Evolutionary conservation across 768 basidiomycete species (phyloP).

Genomic region (Panaeolus cyanescens): DNA sequence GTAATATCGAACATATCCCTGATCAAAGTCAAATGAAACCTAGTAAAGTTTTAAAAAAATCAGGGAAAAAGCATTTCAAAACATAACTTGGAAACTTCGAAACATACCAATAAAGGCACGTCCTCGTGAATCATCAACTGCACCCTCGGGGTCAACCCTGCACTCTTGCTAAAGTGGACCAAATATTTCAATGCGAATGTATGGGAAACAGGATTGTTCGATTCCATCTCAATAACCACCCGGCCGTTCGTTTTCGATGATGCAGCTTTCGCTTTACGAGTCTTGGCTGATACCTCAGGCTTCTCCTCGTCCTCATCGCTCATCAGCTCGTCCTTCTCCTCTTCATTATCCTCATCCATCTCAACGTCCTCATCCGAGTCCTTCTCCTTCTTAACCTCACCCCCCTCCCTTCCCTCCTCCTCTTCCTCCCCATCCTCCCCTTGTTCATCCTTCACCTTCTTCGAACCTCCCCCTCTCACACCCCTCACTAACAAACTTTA

Average conservation of each 20-base stretch:
- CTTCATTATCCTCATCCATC: slow-evolving; percentile 44
- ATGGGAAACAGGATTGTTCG: slow-evolving; percentile 86
- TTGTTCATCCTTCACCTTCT: slow-evolving; percentile 35
- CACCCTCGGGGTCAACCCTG: slow-evolving; percentile 54
- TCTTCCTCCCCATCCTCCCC: slow-evolving; percentile 43
- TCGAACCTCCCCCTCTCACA: slow-evolving; percentile 37
- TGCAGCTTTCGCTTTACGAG: slow-evolving; percentile 31
- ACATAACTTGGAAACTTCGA: background rate
- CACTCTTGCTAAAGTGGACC: slow-evolving; percentile 93
- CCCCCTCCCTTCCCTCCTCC: slow-evolving; percentile 39
- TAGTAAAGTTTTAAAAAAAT: slow-evolving; percentile 32
- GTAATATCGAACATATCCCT: slow-evolving; percentile 91
- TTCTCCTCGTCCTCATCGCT: slow-evolving; percentile 55
- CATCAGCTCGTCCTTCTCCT: slow-evolving; percentile 50
- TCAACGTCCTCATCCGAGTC: slow-evolving; percentile 29
- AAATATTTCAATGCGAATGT: slow-evolving; percentile 98
- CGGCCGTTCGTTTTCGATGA: slow-evolving; percentile 44
- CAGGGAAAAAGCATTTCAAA: slow-evolving; percentile 3
- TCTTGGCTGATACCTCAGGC: slow-evolving; percentile 41
- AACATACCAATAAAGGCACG: slow-evolving; percentile 27
- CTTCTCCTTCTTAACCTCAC: slow-evolving; percentile 38
- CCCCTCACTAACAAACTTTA: slow-evolving; percentile 90
- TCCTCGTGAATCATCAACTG: slow-evolving; percentile 31
- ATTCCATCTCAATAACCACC: slow-evolving; percentile 82
- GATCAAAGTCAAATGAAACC: slow-evolving; percentile 89